Evolutionary conservation across 1,139 yeast species (phyloP), one percentile per base, ranked within the genome.

Genomic region (Kodamaea anthophila): DNA sequence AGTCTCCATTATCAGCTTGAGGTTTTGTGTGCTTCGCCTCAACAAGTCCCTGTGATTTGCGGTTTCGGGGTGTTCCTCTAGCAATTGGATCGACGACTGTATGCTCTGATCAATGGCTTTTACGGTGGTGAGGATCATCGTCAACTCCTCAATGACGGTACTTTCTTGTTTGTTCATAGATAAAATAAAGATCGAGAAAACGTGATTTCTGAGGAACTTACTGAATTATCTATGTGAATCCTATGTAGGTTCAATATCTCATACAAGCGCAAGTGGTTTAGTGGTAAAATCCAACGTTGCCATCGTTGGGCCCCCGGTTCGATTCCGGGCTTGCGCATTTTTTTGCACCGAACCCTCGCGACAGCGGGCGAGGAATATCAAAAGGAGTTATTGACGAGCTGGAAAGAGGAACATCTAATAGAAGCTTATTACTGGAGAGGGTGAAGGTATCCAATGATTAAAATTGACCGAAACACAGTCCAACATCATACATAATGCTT

Each of bases 101-200:
- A n/a, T 9, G 13, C 16, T 28, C 12, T 10, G n/a, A 13, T 63
- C 55, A 21, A 62, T 60, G 27, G 44, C 44, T 24, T 51, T 50
- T 9, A 52, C 49, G 3, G 68, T 62, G 15, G 48, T 33, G 11
- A 58, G 46, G 4, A 63, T 63, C 48, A 58, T 41, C 30, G 55
- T 50, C 16, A 63, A 46, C 39, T 63, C 67, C n/a, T 46, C 28
- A 5, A 63, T 42, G n/a, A 61, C 48, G 13, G 13, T 11, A 3
- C 9, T 13, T 12, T 16, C 14, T 4, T 18, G 8, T 3, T 11
- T 25, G 6, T 18, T 18, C 14, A 13, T 11, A 16, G 21, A 4
- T n/a, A n/a, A n/a, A n/a, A n/a, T n/a, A n/a, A n/a, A n/a, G n/a
- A n/a, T n/a, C n/a, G n/a, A n/a, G n/a, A n/a, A n/a, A n/a, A n/a